A percentile compares a stretch with the other conserved stretches of the same genome.
Evolutionary conservation across 352 stramenopile genomes (phyloP).

Genomic region (Stephanocyclus meneghinianus): DNA sequence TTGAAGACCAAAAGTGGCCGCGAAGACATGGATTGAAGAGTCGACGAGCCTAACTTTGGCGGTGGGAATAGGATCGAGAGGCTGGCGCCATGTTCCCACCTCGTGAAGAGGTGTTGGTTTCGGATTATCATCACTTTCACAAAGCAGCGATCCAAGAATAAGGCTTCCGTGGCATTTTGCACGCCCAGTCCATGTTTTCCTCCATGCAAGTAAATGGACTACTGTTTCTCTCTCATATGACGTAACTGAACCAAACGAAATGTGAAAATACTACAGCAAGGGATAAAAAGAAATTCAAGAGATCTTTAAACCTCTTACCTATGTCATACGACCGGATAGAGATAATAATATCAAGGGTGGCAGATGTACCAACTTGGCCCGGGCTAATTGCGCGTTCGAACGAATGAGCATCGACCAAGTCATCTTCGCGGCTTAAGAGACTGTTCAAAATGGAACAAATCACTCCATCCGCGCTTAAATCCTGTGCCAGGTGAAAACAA

Average conservation of each 20-base stretch:
- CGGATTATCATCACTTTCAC: conserved; percentile 48
- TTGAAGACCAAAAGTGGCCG: conserved; percentile 82
- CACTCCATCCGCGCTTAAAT: conserved; percentile 58
- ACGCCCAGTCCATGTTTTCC: conserved; percentile 42
- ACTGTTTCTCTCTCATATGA: conserved; percentile 62
- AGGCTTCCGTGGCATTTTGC: conserved; percentile 34
- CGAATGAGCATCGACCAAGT: conserved; percentile 74
- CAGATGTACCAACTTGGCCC: conserved; percentile 64
- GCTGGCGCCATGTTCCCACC: conserved; percentile 77
- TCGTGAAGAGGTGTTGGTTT: conserved; percentile 77
- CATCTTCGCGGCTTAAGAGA: conserved; percentile 74
- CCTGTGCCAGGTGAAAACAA: conserved; percentile 23
- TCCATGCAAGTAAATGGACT: conserved; percentile 63
- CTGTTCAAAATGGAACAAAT: conserved; percentile 76
- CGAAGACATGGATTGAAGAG: conserved; percentile 79
- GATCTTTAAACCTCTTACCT: not conserved
- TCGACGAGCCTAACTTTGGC: conserved; percentile 79
- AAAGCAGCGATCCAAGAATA: conserved; percentile 64
- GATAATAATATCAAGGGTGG: conserved; percentile 71
- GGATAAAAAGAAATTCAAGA: not conserved
- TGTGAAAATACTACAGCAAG: not conserved
- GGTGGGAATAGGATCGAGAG: conserved; percentile 65
- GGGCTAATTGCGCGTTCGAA: conserved; percentile 52
- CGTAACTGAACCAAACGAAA: not conserved
- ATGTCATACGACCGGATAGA: conserved; percentile 64